A percentile compares a stretch with the other conserved stretches of the same genome.
phyloP scores from a whole-genome alignment of 78 protist species.

The Monocercomonoides exilis region DNA sequence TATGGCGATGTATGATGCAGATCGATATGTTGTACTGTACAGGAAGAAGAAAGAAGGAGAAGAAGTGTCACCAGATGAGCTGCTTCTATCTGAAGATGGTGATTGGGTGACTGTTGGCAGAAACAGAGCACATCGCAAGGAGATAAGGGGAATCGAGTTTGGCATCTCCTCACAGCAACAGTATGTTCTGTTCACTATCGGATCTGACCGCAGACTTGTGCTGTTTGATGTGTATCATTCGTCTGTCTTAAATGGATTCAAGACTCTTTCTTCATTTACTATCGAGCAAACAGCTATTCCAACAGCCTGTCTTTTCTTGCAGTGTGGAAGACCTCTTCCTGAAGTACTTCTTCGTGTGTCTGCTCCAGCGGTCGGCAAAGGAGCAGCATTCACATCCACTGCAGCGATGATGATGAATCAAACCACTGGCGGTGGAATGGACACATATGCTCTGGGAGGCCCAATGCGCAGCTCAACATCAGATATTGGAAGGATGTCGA shows the following conservation, averaged over 20 bases:
- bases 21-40: constrained; percentile 33
- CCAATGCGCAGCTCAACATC: too few species aligned
- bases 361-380: neutral
- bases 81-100: neutral
- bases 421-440: too few species aligned
- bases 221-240: constrained; percentile 44
- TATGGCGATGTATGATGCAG: constrained; percentile 34
- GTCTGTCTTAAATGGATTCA: constrained; percentile 25
- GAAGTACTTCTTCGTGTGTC: neutral
- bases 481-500: too few species aligned
- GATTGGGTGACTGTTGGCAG: constrained; percentile 47
- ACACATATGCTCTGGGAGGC: too few species aligned
- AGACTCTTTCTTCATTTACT: neutral
- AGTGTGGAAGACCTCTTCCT: neutral
- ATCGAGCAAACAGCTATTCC: constrained; percentile 51
- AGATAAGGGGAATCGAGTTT: constrained; percentile 42
- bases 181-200: constrained; percentile 26
- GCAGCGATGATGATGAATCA: too few species aligned
- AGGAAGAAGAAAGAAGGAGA: neutral
- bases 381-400: too few species aligned
- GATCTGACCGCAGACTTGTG: constrained; percentile 37
- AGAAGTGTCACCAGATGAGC: constrained; percentile 5
- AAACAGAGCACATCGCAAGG: constrained; percentile 24
- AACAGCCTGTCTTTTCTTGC: constrained; percentile 25
- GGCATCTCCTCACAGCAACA: neutral